These are phyloP conservation scores for Amphicarpaea edgeworthii DNA, from an alignment of 306 rosid species.

Conservation along the genomic window DNA sequence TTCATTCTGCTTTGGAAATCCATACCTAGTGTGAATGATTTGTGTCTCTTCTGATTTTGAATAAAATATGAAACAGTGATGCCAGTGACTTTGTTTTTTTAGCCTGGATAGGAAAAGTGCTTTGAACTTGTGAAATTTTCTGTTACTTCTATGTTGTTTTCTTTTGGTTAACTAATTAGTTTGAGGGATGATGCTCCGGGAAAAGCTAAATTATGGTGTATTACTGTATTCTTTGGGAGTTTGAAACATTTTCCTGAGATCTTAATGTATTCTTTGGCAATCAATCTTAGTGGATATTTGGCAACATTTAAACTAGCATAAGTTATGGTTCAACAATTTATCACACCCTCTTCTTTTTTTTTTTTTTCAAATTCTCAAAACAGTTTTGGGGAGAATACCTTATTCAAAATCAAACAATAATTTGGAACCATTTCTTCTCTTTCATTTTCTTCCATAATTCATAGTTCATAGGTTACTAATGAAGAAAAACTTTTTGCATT, in stretches of 20 bases:
- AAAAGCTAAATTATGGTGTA: neutral
- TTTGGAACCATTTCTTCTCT: neutral
- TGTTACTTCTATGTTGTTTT: constrained; percentile 5
- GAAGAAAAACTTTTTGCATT: neutral
- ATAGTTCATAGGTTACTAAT: neutral
- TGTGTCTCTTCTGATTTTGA: constrained; percentile 8
- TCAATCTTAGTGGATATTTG: neutral
- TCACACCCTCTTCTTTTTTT: neutral
- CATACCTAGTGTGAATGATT: constrained; percentile 37
- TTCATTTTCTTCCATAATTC: neutral
- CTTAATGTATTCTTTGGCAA: neutral
- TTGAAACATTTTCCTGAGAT: neutral
- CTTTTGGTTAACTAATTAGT: neutral
- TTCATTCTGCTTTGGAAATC: constrained; percentile 36
- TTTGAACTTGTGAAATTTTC: constrained; percentile 24
- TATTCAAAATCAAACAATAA: neutral
- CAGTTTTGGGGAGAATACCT: neutral
- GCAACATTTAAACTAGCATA: neutral
- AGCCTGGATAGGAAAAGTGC: constrained; percentile 15
- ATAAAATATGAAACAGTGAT: constrained; percentile 6
- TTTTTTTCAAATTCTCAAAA: neutral
- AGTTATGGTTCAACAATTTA: neutral
- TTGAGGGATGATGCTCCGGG: neutral
- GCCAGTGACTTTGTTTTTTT: constrained; percentile 1
- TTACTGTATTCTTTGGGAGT: neutral